Evolutionary conservation across 495 filamentous ascomycete genomes (phyloP).

Genomic region (Amniculicola lignicola): DNA sequence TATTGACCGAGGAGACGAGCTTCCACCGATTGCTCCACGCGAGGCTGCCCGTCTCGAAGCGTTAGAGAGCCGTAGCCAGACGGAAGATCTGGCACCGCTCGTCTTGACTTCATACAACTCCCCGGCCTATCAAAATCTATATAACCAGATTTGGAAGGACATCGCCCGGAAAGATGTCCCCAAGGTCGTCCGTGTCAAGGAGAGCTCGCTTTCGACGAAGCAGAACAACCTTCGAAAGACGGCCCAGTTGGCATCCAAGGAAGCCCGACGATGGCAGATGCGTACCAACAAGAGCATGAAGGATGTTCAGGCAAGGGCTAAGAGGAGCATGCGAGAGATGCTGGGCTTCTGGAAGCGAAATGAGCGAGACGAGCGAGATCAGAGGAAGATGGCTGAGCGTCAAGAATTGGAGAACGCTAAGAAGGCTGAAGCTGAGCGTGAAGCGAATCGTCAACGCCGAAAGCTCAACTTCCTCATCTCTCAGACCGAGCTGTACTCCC

Average conservation of each 20-base stretch:
- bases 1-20: slow-evolving; percentile 77
- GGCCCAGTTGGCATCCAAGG: slow-evolving; percentile 92
- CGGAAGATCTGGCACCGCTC: slow-evolving; percentile 51
- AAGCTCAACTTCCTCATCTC: slow-evolving; percentile 99
- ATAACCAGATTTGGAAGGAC: slow-evolving; percentile 97
- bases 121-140: slow-evolving; percentile 94
- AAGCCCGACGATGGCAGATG: slow-evolving; percentile 94
- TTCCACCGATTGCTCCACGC: slow-evolving; percentile 58
- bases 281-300: slow-evolving; percentile 98
- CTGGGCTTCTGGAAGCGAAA: slow-evolving; percentile 99
- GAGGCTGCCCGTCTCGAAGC: slow-evolving; percentile 60
- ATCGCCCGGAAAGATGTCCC: slow-evolving; percentile 89
- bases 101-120: slow-evolving; percentile 64
- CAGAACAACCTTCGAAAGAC: slow-evolving; percentile 95
- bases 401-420: slow-evolving; percentile 96
- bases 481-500: slow-evolving; percentile 96
- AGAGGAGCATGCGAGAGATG: slow-evolving; percentile 99
- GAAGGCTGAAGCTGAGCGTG: slow-evolving; percentile 92
- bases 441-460: slow-evolving; percentile 93
- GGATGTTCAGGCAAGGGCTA: slow-evolving; percentile 93
- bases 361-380: slow-evolving; percentile 92
- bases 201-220: slow-evolving; percentile 75
- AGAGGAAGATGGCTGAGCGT: slow-evolving; percentile 88
- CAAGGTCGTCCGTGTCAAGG: slow-evolving; percentile 83
- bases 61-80: slow-evolving; percentile 54